Evolutionary conservation across 108 stramenopile genomes (phyloP).

Genomic region (Skeletonema potamos): DNA sequence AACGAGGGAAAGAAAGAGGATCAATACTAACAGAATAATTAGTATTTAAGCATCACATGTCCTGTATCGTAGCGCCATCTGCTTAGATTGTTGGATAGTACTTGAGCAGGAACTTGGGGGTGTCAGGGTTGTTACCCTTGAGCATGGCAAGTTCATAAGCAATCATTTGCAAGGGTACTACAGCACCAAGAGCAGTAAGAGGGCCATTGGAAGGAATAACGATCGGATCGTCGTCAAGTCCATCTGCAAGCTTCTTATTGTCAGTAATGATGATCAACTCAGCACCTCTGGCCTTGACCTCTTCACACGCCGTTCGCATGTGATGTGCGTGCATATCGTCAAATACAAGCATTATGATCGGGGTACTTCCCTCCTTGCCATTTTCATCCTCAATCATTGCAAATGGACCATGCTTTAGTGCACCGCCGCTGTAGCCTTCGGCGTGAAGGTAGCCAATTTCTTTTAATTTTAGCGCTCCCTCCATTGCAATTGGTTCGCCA

Average conservation of each 20-base stretch:
- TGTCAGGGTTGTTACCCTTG: slow-evolving; percentile 82
- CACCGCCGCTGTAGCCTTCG: slow-evolving; percentile 90
- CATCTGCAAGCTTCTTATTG: slow-evolving; percentile 67
- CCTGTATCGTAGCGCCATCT: neutral
- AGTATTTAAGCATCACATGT: neutral
- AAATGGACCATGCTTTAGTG: slow-evolving; percentile 89
- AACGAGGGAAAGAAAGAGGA: neutral
- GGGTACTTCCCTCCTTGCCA: slow-evolving; percentile 74
- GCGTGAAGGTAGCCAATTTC: slow-evolving; percentile 89
- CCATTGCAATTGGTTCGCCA: slow-evolving; percentile 74
- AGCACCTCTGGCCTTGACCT: slow-evolving; percentile 82
- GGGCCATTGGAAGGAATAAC: slow-evolving; percentile 79
- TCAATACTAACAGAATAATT: neutral
- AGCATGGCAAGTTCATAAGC: slow-evolving; percentile 87
- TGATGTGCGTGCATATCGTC: slow-evolving; percentile 80
- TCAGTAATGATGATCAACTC: slow-evolving; percentile 76
- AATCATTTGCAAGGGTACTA: slow-evolving; percentile 81
- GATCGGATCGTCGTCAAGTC: slow-evolving; percentile 69
- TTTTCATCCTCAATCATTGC: slow-evolving; percentile 73
- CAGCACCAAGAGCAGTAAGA: slow-evolving; percentile 72
- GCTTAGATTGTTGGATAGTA: slow-evolving; percentile 61
- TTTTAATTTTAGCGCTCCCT: slow-evolving; percentile 91
- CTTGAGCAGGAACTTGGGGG: slow-evolving; percentile 85
- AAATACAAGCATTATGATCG: slow-evolving; percentile 82
- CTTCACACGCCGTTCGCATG: slow-evolving; percentile 71